phyloP scores from a whole-genome alignment of 2,329 filamentous ascomycete genomes.

The Epichloe bromicola region DNA sequence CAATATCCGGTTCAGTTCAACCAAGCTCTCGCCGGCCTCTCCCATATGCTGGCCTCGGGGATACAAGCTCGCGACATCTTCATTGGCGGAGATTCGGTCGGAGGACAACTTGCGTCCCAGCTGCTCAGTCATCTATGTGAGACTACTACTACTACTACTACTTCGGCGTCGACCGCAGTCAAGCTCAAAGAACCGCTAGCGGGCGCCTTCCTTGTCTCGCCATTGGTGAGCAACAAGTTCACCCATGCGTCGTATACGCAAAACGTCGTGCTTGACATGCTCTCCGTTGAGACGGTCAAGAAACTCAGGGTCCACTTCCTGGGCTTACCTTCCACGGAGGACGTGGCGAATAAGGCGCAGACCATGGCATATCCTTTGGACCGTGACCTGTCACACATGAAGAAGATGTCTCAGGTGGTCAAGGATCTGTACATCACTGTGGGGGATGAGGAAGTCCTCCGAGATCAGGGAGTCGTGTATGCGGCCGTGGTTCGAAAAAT shows the following conservation, averaged over 20 bases:
- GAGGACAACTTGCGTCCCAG: constrained; percentile 19
- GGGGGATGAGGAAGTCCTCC: constrained; percentile 7
- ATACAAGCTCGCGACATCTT: constrained; percentile 13
- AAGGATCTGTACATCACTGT: constrained; percentile 4
- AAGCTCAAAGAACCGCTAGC: constrained; percentile 13
- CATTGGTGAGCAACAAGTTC: constrained; percentile 10
- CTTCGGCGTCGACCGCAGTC: constrained; percentile 3
- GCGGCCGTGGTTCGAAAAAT: neutral
- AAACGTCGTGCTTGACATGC: constrained; percentile 7
- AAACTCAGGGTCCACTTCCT: constrained; percentile 1
- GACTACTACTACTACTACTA: constrained; percentile 10
- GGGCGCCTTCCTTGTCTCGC: constrained; percentile 19
- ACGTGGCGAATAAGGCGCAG: neutral
- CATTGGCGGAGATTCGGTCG: constrained; percentile 22
- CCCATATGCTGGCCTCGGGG: constrained; percentile 11
- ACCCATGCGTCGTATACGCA: constrained; percentile 2
- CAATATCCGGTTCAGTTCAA: constrained; percentile 15
- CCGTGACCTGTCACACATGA: constrained; percentile 2
- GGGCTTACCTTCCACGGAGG: neutral
- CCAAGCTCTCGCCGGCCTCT: constrained; percentile 14
- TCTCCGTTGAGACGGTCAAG: constrained; percentile 2
- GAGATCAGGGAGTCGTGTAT: constrained; percentile 3
- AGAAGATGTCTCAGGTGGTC: constrained; percentile 1
- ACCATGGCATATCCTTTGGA: constrained; percentile 5
- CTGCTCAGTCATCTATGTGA: constrained; percentile 18